Percentiles rank a stretch among this genome's conserved stretches.
Evolutionary conservation across 2,329 filamentous ascomycete species (phyloP).

Genomic region (Calonectria honghensis): DNA sequence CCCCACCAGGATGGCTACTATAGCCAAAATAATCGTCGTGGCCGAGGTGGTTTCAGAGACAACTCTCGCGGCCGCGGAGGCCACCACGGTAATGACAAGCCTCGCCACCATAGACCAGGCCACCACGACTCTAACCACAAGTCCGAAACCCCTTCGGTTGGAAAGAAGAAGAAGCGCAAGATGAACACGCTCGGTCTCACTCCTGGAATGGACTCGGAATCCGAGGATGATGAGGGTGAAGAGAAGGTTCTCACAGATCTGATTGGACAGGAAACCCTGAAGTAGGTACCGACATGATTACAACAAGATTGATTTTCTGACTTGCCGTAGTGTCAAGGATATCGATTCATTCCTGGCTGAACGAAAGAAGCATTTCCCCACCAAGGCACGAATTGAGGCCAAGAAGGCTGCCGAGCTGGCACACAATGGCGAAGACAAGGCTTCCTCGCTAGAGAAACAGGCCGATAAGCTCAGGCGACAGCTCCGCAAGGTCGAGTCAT

Average conservation of each 20-base stretch:
- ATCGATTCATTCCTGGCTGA: constrained; percentile 88
- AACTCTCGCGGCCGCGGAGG: constrained; percentile 65
- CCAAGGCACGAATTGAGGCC: constrained; percentile 80
- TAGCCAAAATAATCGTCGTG: constrained; percentile 60
- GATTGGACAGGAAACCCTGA: constrained; percentile 73
- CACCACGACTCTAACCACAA: constrained; percentile 58
- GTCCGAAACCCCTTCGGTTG: constrained; percentile 66
- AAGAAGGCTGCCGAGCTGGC: constrained; percentile 72
- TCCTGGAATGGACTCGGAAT: constrained; percentile 77
- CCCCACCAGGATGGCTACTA: constrained; percentile 60
- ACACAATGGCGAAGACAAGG: constrained; percentile 74
- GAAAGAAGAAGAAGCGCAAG: constrained; percentile 83
- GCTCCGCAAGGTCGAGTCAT: constrained; percentile 82
- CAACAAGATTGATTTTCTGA: constrained; percentile 36
- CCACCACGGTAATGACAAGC: constrained; percentile 66
- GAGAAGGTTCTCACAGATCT: constrained; percentile 79
- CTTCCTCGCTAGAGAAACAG: constrained; percentile 74
- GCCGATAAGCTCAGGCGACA: constrained; percentile 78
- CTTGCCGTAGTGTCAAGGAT: constrained; percentile 75
- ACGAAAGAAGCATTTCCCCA: constrained; percentile 87
- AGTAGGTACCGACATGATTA: constrained; percentile 65
- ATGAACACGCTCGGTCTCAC: constrained; percentile 83
- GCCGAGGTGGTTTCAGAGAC: constrained; percentile 61
- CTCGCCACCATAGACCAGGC: constrained; percentile 62
- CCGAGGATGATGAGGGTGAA: constrained; percentile 81